These are phyloP conservation scores for Kodamaea fungicola DNA, from an alignment of 1,139 yeast genomes.

Conservation along the genomic window DNA sequence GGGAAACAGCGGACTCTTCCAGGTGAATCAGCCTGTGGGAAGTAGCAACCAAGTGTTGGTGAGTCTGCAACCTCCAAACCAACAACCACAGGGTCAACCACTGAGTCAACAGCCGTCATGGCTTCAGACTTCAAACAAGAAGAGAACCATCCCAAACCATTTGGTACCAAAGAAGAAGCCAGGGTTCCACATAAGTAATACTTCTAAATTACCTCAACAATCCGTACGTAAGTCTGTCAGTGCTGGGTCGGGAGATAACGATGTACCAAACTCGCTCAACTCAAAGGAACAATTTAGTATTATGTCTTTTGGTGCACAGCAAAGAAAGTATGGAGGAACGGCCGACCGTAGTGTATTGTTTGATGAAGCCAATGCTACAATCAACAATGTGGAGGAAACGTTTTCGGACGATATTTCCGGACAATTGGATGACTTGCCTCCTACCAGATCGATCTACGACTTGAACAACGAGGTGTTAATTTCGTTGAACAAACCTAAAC, in stretches of 20 bases:
- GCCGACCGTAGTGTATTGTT: slow-evolving; percentile 9
- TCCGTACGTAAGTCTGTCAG: slow-evolving; percentile 5
- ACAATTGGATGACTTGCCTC: slow-evolving; percentile 51
- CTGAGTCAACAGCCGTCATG: slow-evolving; percentile 35
- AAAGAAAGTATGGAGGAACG: slow-evolving; percentile 15
- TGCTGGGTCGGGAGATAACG: slow-evolving; percentile 4
- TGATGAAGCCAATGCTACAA: slow-evolving; percentile 5
- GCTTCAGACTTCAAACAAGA: slow-evolving; percentile 50
- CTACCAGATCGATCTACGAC: slow-evolving; percentile 57
- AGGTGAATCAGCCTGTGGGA: not conserved
- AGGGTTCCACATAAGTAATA: slow-evolving; percentile 34
- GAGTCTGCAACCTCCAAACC: not conserved
- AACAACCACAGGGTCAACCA: slow-evolving; percentile 3
- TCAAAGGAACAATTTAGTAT: slow-evolving; percentile 31
- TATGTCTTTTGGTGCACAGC: slow-evolving; percentile 38
- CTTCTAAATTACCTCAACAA: slow-evolving; percentile 6
- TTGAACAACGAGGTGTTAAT: slow-evolving; percentile 42
- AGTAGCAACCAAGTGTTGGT: not conserved
- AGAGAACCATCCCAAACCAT: slow-evolving; percentile 58
- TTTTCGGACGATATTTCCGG: slow-evolving; percentile 27
- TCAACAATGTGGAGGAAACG: slow-evolving; percentile 18
- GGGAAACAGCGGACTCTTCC: not conserved
- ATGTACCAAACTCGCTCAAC: slow-evolving; percentile 9
- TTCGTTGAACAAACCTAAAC: slow-evolving; percentile 32
- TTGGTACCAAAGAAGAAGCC: slow-evolving; percentile 43